Evolutionary conservation across 1,139 yeast species (phyloP), one percentile per base, ranked within the genome.

Genomic region (Barnettozyma hawaiiensis): DNA sequence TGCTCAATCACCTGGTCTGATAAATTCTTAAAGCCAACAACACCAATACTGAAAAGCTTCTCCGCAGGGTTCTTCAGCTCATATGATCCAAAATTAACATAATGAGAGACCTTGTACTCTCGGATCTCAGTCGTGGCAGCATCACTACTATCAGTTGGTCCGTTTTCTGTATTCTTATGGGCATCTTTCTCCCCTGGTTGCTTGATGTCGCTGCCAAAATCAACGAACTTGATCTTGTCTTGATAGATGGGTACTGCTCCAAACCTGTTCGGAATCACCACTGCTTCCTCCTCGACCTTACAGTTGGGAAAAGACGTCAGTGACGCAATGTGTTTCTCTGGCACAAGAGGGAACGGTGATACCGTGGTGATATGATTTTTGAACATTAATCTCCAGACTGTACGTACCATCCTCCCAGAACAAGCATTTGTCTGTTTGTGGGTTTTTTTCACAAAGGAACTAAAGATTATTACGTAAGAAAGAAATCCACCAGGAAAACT

Each of bases 41-140:
- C 51, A 1, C 64, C 54, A 4, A 72, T 57, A 7, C 70, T 63
- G 41, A 63, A 52, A 4, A 71, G 44, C 46, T 74, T 76, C 22
- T 71, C 67, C 26, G 62, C 61, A 37, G 69, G 50, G 35, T 62
- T 66, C 3, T 44, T 45, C 0, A 74, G 73, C 3, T 49, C 26
- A 20, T 42, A 42, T 15, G 33, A 22, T 9, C n/a, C 24, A 22
- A 38, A 38, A 11, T 42, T 41, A 14, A 42, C 33, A 21, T 18
- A 42, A 8, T 35, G 45, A 21, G 71, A 61, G 2, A 47, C 45
- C 7, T 57, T 54, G 12, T 72, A 56, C 1, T 60, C 64, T 3
- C 60, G 49, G 37, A 45, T 43, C 2, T 35, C 41, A 9, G 54
- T 44, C 9, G 50, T 55, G 18, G 47, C 45, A 11, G 20, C 45